A percentile compares a stretch with the other conserved stretches of the same genome.
Conservation (phyloP, 768 basidiomycete genomes). For the Suillus weaverae region DNA sequence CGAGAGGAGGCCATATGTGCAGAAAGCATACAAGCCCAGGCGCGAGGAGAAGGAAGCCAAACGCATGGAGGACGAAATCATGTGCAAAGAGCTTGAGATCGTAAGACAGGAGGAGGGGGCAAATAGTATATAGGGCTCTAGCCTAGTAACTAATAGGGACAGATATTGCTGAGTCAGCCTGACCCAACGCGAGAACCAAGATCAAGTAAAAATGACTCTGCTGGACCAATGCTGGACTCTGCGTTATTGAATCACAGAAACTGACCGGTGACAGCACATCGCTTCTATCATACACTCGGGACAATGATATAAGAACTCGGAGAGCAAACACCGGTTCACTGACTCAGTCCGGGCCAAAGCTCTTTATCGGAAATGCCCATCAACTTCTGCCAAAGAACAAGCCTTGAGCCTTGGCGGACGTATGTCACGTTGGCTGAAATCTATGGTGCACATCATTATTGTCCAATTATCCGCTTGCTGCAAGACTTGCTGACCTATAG, state of each 20-base stretch:
- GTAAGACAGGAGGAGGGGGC: constrained; percentile 19
- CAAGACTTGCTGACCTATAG: not conserved
- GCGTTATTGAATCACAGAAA: no score
- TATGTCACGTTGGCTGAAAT: not conserved
- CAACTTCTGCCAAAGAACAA: not conserved
- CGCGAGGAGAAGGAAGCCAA: constrained; percentile 20
- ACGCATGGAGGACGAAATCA: constrained; percentile 26
- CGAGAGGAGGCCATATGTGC: constrained; percentile 9
- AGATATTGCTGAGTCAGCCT: no score
- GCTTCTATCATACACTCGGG: no score
- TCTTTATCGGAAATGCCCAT: not conserved
- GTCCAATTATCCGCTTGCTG: not conserved
- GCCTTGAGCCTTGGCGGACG: not conserved
- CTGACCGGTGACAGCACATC: no score
- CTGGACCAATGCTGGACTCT: no score
- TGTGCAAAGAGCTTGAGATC: constrained; percentile 30
- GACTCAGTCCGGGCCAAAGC: not conserved
- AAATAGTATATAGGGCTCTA: no score
- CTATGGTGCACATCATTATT: not conserved
- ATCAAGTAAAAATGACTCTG: no score
- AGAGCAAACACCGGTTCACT: no score
- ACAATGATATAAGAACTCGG: not conserved
- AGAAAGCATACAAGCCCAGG: not conserved
- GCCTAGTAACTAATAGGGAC: no score
- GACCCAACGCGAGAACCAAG: no score